Base-by-base conservation (phyloP, 2,329 filamentous ascomycete species). In the Ceratocystis eucalypticola region DNA sequence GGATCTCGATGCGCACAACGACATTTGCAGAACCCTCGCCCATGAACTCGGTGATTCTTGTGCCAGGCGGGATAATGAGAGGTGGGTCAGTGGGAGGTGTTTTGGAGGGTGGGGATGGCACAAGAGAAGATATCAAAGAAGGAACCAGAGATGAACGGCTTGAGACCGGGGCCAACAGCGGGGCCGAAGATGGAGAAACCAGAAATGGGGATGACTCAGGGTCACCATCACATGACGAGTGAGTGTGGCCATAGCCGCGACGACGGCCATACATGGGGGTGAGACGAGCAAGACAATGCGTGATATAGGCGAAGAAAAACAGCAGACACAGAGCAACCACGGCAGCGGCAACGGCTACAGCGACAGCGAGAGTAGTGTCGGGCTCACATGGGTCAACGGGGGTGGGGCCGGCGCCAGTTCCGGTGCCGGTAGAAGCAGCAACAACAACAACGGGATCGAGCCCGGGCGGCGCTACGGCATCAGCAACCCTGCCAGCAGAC, bases 1-100 rank as follows among this genome's bases (percentile, higher is more conserved):
- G 74, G 22, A 79, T 68, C 59, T 77, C 76, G 66, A 88, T 79
- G 70, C 81, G 80, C 72, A 89, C 91, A 69, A 92, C 86, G 64
- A 87, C 81, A 74, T 94, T 93, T 65, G 89, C 88, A 28, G 88
- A 86, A 28, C 89, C 89, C 74, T 94, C 89, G 30, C 80, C 82
- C 25, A 84, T 75, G 67, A 83, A 76, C 64, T 74, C 64, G 22
- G 61, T 66, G 8, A 69, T 66, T 44, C 41, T 48, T 12, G 65
- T 67, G 17, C 69, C 69, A 10, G 62, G 37, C 3, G 69, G 69
- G 28, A 69, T 66, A 41, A 30, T 45, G 15, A 46, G 48, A 28
- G 20, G 30, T 4, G 10, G 46, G n/a, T 6, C 28, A 25, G 20
- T 44, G n/a, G 25, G 46, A 22, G 41, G n/a, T 20, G 22, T 20